These are phyloP conservation scores for Artemisia annua DNA, from an alignment of 129 eudicot genomes.

Conservation along the genomic window DNA sequence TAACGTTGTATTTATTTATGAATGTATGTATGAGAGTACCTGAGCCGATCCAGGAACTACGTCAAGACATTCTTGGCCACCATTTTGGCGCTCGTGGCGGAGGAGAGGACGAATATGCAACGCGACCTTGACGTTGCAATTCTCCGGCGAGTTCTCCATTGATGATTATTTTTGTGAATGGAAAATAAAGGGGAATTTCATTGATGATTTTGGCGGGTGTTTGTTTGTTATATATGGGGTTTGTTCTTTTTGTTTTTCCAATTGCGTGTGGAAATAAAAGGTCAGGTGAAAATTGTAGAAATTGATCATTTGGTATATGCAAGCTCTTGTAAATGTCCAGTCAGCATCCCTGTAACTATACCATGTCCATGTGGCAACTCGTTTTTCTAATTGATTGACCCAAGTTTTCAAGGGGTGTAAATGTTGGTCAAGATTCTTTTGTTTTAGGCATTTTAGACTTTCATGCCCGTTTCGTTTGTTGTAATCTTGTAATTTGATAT, in stretches of 20 bases:
- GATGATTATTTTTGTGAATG: background rate
- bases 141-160: constrained; percentile 51
- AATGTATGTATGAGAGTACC: constrained; percentile 42
- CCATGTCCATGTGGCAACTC: too few species aligned
- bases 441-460: too few species aligned
- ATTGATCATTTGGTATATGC: background rate
- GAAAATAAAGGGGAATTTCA: constrained; percentile 12
- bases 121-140: constrained; percentile 94
- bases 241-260: too few species aligned
- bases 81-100: constrained; percentile 79
- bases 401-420: too few species aligned
- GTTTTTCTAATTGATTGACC: too few species aligned
- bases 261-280: too few species aligned
- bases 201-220: constrained; percentile 40
- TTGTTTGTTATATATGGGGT: background rate
- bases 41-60: constrained; percentile 81
- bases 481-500: too few species aligned
- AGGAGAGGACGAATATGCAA: constrained; percentile 90
- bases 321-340: background rate
- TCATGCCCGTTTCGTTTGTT: too few species aligned
- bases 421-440: too few species aligned
- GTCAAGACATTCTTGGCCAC: constrained; percentile 82
- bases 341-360: too few species aligned
- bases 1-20: background rate
- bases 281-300: too few species aligned